Evolutionary conservation across 805 yeast genomes (phyloP).

Genomic region (Saccharomycopsis babjevae): DNA sequence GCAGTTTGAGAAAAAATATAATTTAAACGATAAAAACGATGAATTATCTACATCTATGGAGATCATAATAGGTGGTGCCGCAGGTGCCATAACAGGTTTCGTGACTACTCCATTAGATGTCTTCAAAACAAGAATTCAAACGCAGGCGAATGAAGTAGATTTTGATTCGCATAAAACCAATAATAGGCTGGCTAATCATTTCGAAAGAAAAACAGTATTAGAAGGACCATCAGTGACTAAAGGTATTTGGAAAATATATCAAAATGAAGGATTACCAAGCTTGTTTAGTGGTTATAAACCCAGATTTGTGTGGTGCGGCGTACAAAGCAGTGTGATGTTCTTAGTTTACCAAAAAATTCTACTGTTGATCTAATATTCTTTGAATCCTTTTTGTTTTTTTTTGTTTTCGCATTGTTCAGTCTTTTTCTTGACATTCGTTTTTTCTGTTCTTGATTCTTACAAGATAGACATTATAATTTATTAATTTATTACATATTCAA

Average conservation of each 20-base stretch:
- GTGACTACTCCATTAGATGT: constrained; percentile 79
- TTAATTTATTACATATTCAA: not conserved
- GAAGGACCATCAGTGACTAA: constrained; percentile 29
- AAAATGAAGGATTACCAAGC: constrained; percentile 56
- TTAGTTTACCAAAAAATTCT: constrained; percentile 74
- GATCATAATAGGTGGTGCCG: constrained; percentile 80
- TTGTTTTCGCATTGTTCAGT: not conserved
- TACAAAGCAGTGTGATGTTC: constrained; percentile 91
- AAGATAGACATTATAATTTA: not conserved
- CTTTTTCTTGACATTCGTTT: not conserved
- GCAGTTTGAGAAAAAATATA: constrained; percentile 37
- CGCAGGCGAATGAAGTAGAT: constrained; percentile 37
- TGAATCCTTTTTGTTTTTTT: not conserved
- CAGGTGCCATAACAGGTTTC: constrained; percentile 73
- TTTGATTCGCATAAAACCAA: not conserved
- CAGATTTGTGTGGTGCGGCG: constrained; percentile 89
- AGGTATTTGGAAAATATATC: constrained; percentile 31
- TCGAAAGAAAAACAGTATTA: constrained; percentile 7
- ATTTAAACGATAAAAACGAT: constrained; percentile 20
- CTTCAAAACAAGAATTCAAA: constrained; percentile 78
- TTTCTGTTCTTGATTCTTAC: not conserved
- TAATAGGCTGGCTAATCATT: not conserved
- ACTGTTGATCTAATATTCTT: constrained; percentile 25
- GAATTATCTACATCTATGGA: constrained; percentile 53
- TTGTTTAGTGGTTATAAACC: constrained; percentile 86